phyloP scores from a whole-genome alignment of 257 asterid species.

The Cordia subcordata region DNA sequence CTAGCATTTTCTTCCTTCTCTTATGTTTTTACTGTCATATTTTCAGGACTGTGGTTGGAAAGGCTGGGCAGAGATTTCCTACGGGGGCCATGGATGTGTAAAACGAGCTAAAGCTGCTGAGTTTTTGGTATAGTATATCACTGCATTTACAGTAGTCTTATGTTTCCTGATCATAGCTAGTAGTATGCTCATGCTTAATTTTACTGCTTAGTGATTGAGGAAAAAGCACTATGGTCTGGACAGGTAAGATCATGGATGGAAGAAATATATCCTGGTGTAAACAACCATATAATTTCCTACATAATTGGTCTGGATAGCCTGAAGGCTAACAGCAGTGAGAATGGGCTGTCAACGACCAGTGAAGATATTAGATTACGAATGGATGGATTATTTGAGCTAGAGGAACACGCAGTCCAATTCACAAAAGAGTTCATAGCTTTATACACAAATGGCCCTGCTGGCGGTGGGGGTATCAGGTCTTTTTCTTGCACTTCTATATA shows the following conservation, averaged over 20 bases:
- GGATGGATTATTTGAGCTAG: conserved; percentile 89
- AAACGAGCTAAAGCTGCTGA: conserved; percentile 94
- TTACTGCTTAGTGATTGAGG: background rate
- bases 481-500: conserved; percentile 6
- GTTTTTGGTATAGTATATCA: conserved; percentile 53
- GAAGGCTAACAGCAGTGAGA: conserved; percentile 34
- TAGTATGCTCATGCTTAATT: conserved; percentile 4
- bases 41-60: conserved; percentile 88
- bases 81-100: conserved; percentile 70
- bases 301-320: conserved; percentile 90
- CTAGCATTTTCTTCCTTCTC: too few species aligned
- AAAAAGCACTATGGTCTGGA: background rate
- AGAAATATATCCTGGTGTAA: conserved; percentile 59
- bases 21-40: background rate
- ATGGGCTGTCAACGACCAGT: conserved; percentile 22
- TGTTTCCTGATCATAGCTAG: background rate
- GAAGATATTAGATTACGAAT: conserved; percentile 76
- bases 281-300: conserved; percentile 52
- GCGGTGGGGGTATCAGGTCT: conserved; percentile 95
- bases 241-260: conserved; percentile 97
- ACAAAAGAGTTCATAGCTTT: conserved; percentile 78
- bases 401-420: conserved; percentile 76
- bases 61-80: conserved; percentile 99
- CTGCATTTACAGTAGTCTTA: background rate
- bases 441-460: conserved; percentile 99